phyloP scores from a whole-genome alignment of 2,329 filamentous ascomycete species.

The Monascus ruber region DNA sequence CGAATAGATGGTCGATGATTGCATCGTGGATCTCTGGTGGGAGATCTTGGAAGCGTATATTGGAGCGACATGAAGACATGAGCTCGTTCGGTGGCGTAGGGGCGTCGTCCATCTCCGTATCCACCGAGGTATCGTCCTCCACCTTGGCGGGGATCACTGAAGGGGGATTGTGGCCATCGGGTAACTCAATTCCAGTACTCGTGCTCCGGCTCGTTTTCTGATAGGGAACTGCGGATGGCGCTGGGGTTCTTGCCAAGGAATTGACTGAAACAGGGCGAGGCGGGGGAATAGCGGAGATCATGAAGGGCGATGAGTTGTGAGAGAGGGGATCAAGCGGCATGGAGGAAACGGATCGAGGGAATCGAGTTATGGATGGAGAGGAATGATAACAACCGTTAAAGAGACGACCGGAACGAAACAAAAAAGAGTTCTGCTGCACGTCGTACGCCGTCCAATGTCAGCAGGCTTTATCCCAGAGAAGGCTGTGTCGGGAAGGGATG shows the following conservation, averaged over 20 bases:
- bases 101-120: constrained; percentile 17
- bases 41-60: constrained; percentile 31
- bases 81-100: constrained; percentile 6
- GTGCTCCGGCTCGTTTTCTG: constrained; percentile 16
- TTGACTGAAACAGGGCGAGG: constrained; percentile 22
- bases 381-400: no score
- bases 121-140: constrained; percentile 10
- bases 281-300: constrained; percentile 21
- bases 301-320: constrained; percentile 8
- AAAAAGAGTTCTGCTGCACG: no score
- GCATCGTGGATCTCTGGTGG: constrained; percentile 62
- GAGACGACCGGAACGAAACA: no score
- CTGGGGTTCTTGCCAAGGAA: constrained; percentile 15
- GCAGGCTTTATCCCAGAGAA: no score
- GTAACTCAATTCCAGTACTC: constrained; percentile 14
- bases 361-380: no score
- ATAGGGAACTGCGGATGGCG: constrained; percentile 10
- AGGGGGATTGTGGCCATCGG: constrained; percentile 6
- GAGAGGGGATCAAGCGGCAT: constrained; percentile 7
- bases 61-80: constrained; percentile 5
- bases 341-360: background rate
- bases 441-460: no score
- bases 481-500: no score
- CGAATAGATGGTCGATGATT: constrained; percentile 61
- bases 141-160: constrained; percentile 10